Percentiles rank a stretch among this genome's conserved stretches.
phyloP scores from a whole-genome alignment of 108 stramenopile species.

The Halocafeteria seosinensis region DNA sequence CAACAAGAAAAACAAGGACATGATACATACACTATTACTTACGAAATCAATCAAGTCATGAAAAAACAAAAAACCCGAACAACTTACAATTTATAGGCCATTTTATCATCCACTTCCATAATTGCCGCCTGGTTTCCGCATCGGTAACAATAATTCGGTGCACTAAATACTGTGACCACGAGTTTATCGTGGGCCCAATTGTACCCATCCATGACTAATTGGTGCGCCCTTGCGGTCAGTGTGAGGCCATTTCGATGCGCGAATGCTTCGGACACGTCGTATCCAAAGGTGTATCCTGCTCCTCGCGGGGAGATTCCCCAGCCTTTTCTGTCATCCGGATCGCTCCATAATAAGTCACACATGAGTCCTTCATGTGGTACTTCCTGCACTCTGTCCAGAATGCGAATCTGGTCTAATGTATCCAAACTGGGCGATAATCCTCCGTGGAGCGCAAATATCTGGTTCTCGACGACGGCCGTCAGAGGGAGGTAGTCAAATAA shows the following conservation, averaged over 20 bases:
- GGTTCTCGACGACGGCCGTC: slow-evolving; percentile 76
- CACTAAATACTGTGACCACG: slow-evolving; percentile 83
- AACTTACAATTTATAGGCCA: slow-evolving; percentile 44
- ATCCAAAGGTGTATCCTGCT: slow-evolving; percentile 81
- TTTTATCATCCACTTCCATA: slow-evolving; percentile 55
- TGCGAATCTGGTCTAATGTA: slow-evolving; percentile 69
- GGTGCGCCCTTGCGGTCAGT: slow-evolving; percentile 78
- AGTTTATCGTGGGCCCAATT: slow-evolving; percentile 37
- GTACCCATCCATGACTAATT: slow-evolving; percentile 88
- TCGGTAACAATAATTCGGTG: slow-evolving; percentile 89
- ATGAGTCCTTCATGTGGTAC: slow-evolving; percentile 98
- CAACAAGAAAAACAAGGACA: too few species aligned
- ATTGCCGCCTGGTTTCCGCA: slow-evolving; percentile 94
- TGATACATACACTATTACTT: too few species aligned
- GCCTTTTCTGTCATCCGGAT: slow-evolving; percentile 84
- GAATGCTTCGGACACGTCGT: slow-evolving; percentile 78
- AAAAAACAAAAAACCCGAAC: too few species aligned
- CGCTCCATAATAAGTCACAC: slow-evolving; percentile 96
- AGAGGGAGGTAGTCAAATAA: slow-evolving; percentile 82
- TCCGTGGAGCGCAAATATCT: slow-evolving; percentile 78
- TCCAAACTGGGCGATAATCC: slow-evolving; percentile 76
- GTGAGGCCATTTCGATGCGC: slow-evolving; percentile 67
- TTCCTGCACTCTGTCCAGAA: slow-evolving; percentile 89
- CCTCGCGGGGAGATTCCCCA: slow-evolving; percentile 73
- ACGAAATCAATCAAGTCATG: too few species aligned